Base-by-base conservation (phyloP, 176 grass and related monocot species). In the Juncus effusus region DNA sequence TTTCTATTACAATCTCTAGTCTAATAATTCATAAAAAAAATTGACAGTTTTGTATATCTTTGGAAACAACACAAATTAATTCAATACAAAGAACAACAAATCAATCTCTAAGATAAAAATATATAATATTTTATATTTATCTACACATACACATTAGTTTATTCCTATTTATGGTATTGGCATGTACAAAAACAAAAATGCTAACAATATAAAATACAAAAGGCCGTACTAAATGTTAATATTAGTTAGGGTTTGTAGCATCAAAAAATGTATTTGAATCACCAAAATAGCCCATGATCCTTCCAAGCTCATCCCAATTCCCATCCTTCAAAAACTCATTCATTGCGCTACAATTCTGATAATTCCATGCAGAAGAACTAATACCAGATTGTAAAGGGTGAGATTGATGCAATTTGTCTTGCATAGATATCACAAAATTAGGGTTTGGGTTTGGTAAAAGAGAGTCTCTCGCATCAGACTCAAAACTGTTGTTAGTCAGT, bases 401-500 rank as follows among this genome's bases (percentile, higher is more conserved):
- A 28, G 70, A 78, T 72, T 28, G n/a, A 11, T 74, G 72, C 56
- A 79, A 8, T 63, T 15, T 40, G 1, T 90, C 79, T 7, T 64
- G 82, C 15, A 59, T 62, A 51, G 80, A 47, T 54, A 7, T 53
- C 3, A 51, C 16, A 51, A 50, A 61, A 47, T 62, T 11, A 50
- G 51, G 55, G 16, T 52, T 61, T 9, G 73, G 73, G 72, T 62
- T 37, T 28, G 75, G 76, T 69, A 73, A 79, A 74, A 80, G 78
- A 59, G 85, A 86, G 57, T 89, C 77, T 15, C 78, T 63, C 11
- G 72, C 61, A 2, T 87, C 83, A 0, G 81, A 90, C 53, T 83
- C 81, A 57, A 84, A 79, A 76, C 91, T 95, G 47, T 82, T 88
- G 1, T 79, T 80, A 66, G 89, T 87, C 12, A 84, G 81, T 44